These are phyloP conservation scores for Xylaria digitata DNA, from an alignment of 2,329 filamentous ascomycete species.

Conservation along the genomic window DNA sequence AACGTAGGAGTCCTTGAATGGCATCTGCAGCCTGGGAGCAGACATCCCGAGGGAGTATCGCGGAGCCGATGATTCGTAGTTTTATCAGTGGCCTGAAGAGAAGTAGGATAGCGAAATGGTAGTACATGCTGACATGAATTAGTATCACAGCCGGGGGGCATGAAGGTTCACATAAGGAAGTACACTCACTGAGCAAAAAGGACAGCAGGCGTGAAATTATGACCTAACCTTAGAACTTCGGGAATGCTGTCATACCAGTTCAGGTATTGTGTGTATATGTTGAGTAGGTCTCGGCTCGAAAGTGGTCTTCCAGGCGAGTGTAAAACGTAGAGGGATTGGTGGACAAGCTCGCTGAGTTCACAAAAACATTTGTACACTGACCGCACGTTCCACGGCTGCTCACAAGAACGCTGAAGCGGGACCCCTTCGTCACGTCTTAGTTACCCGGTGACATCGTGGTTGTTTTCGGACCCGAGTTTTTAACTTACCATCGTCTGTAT, in stretches of 20 bases:
- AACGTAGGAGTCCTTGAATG: conserved; percentile 66
- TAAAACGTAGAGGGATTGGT: conserved; percentile 76
- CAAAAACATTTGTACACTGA: conserved; percentile 76
- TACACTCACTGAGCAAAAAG: conserved; percentile 76
- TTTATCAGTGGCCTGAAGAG: conserved; percentile 80
- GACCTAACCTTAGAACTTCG: conserved; percentile 69
- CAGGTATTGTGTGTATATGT: conserved; percentile 74
- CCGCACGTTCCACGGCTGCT: conserved; percentile 74
- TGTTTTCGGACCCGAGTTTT: not conserved
- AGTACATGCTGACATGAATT: conserved; percentile 69
- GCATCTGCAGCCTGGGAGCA: conserved; percentile 72
- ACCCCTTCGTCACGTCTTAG: conserved; percentile 55
- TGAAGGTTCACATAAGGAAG: not conserved
- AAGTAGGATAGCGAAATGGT: conserved; percentile 76
- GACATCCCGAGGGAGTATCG: conserved; percentile 72
- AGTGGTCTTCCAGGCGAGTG: conserved; percentile 75
- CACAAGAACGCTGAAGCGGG: conserved; percentile 64
- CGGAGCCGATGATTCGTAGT: conserved; percentile 70
- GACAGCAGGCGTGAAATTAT: conserved; percentile 78
- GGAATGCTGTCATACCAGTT: conserved; percentile 78
- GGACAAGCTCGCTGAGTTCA: conserved; percentile 78
- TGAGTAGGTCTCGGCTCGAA: conserved; percentile 71
- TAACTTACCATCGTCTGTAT: conserved; percentile 67
- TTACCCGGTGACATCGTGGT: conserved; percentile 17
- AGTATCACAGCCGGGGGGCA: not conserved